Evolutionary conservation across 495 filamentous ascomycete species (phyloP).

Genomic region (Lentithecium fluviatile): DNA sequence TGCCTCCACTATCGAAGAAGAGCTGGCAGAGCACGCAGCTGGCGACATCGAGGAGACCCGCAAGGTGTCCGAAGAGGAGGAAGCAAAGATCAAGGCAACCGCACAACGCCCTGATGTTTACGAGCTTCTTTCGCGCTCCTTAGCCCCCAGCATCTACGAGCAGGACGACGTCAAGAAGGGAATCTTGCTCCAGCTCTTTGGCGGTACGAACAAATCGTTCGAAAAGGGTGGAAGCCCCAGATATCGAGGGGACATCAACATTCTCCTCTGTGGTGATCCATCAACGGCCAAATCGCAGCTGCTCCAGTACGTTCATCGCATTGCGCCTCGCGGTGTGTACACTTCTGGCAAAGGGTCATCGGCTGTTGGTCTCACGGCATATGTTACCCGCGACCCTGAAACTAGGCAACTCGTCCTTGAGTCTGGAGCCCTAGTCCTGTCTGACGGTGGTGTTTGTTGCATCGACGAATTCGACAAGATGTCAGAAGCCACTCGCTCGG

Average conservation of each 20-base stretch:
- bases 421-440: slow-evolving; percentile 90
- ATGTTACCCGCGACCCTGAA: slow-evolving; percentile 92
- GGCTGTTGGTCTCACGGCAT: slow-evolving; percentile 96
- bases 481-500: slow-evolving; percentile 91
- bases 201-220: slow-evolving; percentile 98
- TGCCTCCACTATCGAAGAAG: slow-evolving; percentile 81
- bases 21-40: slow-evolving; percentile 70
- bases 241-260: slow-evolving; percentile 96
- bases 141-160: slow-evolving; percentile 95
- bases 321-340: slow-evolving; percentile 94
- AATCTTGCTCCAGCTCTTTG: slow-evolving; percentile 92
- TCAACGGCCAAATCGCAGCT: slow-evolving; percentile 96
- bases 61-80: slow-evolving; percentile 85
- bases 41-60: slow-evolving; percentile 76
- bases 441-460: slow-evolving; percentile 95
- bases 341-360: slow-evolving; percentile 97
- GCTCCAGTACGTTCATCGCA: slow-evolving; percentile 92
- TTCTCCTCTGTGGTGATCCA: slow-evolving; percentile 93
- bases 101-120: slow-evolving; percentile 85
- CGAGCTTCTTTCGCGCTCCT: slow-evolving; percentile 84
- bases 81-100: slow-evolving; percentile 81
- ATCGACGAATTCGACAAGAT: slow-evolving; percentile 99
- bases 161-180: slow-evolving; percentile 99
- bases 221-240: slow-evolving; percentile 93
- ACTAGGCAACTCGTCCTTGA: slow-evolving; percentile 94